Percentiles rank a stretch among this genome's conserved stretches.
These are phyloP conservation scores for Sordariomycetes sp. DNA, from an alignment of 2,329 filamentous ascomycete genomes.

Conservation along the genomic window DNA sequence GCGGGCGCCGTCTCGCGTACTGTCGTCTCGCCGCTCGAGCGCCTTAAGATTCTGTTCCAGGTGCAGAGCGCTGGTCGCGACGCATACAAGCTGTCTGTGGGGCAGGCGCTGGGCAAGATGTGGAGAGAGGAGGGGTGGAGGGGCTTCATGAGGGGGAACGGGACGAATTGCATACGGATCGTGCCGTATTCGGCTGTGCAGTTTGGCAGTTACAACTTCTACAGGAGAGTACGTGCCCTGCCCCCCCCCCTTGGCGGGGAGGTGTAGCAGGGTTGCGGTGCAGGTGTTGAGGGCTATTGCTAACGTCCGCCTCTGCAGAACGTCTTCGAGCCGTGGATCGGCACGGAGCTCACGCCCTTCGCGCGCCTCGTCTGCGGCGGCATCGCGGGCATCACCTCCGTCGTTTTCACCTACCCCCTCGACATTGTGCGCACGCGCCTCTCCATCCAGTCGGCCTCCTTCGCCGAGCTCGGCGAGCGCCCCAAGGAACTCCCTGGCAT, in stretches of 20 bases:
- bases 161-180: constrained; percentile 96
- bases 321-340: constrained; percentile 66
- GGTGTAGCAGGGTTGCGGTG: not conserved
- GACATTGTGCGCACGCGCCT: constrained; percentile 94
- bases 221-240: constrained; percentile 61
- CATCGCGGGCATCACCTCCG: constrained; percentile 85
- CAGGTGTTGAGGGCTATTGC: not conserved
- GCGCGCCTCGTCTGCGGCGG: constrained; percentile 81
- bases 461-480: constrained; percentile 56
- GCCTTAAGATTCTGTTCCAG: constrained; percentile 96
- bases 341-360: constrained; percentile 58
- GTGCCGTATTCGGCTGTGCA: constrained; percentile 97
- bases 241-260: not conserved
- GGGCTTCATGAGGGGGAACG: constrained; percentile 95
- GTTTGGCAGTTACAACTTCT: constrained; percentile 96
- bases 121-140: constrained; percentile 94
- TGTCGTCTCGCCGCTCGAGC: constrained; percentile 89
- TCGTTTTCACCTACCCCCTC: constrained; percentile 87
- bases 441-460: constrained; percentile 96
- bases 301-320: constrained; percentile 22
- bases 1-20: constrained; percentile 96
- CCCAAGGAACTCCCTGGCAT: constrained; percentile 72
- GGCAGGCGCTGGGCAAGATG: constrained; percentile 85
- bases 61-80: constrained; percentile 81
- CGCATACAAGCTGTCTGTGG: constrained; percentile 87